These are phyloP conservation scores for Boeremia lycopersici DNA, from an alignment of 2,329 filamentous ascomycete genomes.

Conservation along the genomic window DNA sequence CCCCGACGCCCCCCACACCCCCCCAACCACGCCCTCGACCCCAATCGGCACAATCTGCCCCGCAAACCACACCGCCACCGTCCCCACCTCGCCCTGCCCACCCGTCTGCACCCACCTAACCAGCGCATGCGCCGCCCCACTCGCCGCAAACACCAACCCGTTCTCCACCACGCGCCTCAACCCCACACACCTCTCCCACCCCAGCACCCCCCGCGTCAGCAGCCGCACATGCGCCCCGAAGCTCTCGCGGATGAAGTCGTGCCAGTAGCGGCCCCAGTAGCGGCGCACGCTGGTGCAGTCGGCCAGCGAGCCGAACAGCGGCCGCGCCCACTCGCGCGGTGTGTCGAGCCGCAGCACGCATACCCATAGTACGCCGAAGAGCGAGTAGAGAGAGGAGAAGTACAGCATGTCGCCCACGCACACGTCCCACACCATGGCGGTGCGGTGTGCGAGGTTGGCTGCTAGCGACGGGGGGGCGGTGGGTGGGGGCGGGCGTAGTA, in stretches of 20 bases:
- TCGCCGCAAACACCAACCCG: conserved; percentile 21
- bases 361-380: conserved; percentile 20
- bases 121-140: conserved; percentile 23
- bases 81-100: conserved; percentile 16
- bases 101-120: conserved; percentile 18
- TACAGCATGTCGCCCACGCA: conserved; percentile 20
- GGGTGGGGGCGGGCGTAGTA: conserved; percentile 7
- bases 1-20: conserved; percentile 8
- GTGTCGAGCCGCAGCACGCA: conserved; percentile 11
- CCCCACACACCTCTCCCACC: neutral
- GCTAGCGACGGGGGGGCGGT: conserved; percentile 2
- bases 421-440: conserved; percentile 11
- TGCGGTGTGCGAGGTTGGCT: neutral
- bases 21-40: conserved; percentile 16
- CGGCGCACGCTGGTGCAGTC: conserved; percentile 18
- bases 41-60: conserved; percentile 28
- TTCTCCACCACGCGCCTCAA: conserved; percentile 26
- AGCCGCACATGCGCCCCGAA: conserved; percentile 23
- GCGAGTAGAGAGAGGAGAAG: conserved; percentile 21
- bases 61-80: conserved; percentile 21
- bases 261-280: conserved; percentile 32
- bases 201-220: conserved; percentile 19
- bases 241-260: conserved; percentile 25
- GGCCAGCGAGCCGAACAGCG: conserved; percentile 15
- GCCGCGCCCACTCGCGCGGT: conserved; percentile 14